Evolutionary conservation across 495 filamentous ascomycete species (phyloP), one percentile per base, ranked within the genome.

Genomic region (Jackrogersella multiformis): DNA sequence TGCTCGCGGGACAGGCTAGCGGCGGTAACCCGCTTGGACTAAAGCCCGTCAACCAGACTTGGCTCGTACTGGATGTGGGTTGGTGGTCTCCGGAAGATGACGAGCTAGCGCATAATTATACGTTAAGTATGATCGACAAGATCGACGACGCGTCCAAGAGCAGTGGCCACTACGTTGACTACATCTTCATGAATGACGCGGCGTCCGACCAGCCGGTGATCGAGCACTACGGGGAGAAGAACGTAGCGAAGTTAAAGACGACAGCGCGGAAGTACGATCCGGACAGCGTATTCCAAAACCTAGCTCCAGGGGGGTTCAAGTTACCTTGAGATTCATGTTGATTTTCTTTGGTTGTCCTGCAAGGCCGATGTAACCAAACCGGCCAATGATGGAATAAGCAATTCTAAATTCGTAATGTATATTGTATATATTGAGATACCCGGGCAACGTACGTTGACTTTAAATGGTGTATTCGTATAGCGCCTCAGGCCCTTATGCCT

Each of bases 261-360:
- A 67, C 74, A 16, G 62, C 70, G 12, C 28, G 18, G 28, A 76
- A 69, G 64, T 77, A 79, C 51, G 77, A 77, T 44, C 75, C 73
- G 1, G n/a, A 35, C 16, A 38, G 49, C 18, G 66, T 76, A 18
- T 77, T 70, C 63, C 69, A 73, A 26, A 53, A 70, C 38, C 53
- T 75, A 24, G 70, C 71, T 56, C 65, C 71, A 35, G 76, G 69
- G 61, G 75, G 76, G 45, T 77, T 75, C 62, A 76, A 78, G 65
- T 44, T 78, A 46, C 63, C 58, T 12, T 41, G 61, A 63, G 30
- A 18, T 20, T 15, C 18, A 36, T 15, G 35, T 30, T 4, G 16
- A 9, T 5, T 20, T 57, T 52, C 12, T 49, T 38, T 48, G 30
- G 39, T 57, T 20, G 13, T 18, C 30, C 35, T 53, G 57, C 44